Base-by-base conservation (phyloP, 192 early-diverging fungal genomes). In the Thoreauomyces humboldtii region DNA sequence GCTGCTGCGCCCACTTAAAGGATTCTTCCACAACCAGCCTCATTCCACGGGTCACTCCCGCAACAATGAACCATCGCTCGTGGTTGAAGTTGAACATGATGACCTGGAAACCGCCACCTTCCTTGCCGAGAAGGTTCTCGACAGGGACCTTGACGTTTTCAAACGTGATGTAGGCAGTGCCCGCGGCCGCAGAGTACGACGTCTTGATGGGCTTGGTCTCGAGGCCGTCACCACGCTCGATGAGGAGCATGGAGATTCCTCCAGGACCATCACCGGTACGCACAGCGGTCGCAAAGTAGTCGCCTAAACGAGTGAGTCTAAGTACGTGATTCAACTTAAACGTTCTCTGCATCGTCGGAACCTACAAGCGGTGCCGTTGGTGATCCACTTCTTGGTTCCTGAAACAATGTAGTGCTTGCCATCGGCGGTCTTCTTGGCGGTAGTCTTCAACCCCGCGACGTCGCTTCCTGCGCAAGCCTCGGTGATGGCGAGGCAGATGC, bases 1-100 rank as follows among this genome's bases (percentile, higher is more conserved):
- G 77, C 61, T 89, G 86, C 52, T 86, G 69, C 12, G 85, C 80
- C 88, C 88, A 89, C 70, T 87, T 85, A 78, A 81, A 77, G 58
- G 73, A 77, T 37, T 81, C 76, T 35, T 67, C 65, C 11, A 81
- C 45, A 74, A 57, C 54, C 41, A 66, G n/a, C 19, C 64, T 12
- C 43, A 66, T 66, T 7, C 53, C 73, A 37, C 69, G 63, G 29
- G 80, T 71, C 22, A 75, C 72, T 29, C 73, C 74, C 19, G 71
- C 71, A 24, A 74, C 63, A 46, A 86, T 87, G 34, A 74, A 75
- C 84, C 86, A 88, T 35, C 85, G 76, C 55, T 88, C 86, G 56
- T 89, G 86, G 75, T 89, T 89, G 64, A 89, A 89, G 72, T 89
- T 89, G 66, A 61, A 77, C 73, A 87, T 76, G 63, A 87, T 83